Percentiles rank a stretch among this genome's conserved stretches.
These are phyloP conservation scores for Tetrahymena malaccensis DNA, from an alignment of 73 alveolate species.

Conservation along the genomic window DNA sequence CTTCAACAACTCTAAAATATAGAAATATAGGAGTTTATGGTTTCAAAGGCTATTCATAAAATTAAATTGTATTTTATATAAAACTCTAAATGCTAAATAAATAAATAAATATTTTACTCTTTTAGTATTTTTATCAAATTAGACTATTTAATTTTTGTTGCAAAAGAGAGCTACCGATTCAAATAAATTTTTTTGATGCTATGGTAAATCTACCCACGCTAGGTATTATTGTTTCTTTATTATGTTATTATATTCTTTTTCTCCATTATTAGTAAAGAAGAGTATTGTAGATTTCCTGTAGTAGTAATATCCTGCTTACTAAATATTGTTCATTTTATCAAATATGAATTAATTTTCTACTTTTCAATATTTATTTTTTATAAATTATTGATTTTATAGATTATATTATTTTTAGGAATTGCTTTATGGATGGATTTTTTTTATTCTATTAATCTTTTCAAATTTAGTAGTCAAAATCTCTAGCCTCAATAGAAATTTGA, in stretches of 20 bases:
- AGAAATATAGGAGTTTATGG: not conserved
- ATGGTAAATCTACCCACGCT: not conserved
- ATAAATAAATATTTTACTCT: not conserved
- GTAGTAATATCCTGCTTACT: not conserved
- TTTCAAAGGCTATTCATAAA: not conserved
- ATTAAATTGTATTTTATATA: not conserved
- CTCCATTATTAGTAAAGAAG: not conserved
- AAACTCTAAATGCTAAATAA: not conserved
- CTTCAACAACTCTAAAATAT: not conserved
- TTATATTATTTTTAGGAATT: not conserved
- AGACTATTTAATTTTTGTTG: not conserved
- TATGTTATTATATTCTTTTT: not conserved
- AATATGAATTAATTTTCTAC: not conserved
- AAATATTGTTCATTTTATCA: not conserved
- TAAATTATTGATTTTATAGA: not conserved
- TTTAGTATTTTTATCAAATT: not conserved
- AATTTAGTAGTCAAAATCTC: not conserved
- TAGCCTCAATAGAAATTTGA: not conserved
- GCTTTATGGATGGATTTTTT: too few relatives aligned
- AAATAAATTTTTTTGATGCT: not conserved
- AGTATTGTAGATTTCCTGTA: not conserved
- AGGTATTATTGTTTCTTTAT: not conserved
- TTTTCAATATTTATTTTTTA: not conserved
- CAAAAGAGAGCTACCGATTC: not conserved
- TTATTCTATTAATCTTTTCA: not conserved